phyloP scores from a whole-genome alignment of 1,139 yeast genomes.

The Kazachstania sp. region DNA sequence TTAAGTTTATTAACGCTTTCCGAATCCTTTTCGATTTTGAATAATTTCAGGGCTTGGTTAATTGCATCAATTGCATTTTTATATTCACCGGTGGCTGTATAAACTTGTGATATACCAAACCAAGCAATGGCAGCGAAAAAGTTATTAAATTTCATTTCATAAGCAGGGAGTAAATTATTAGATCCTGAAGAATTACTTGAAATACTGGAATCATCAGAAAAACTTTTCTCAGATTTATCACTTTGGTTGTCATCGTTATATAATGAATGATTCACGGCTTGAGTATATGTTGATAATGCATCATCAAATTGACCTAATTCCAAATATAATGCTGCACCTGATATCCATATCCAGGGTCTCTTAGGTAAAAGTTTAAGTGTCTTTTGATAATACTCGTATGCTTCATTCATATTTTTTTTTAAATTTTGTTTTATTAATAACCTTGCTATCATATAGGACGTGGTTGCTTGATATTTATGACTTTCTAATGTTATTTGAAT shows the following conservation, averaged over 20 bases:
- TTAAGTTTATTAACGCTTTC: constrained; percentile 13
- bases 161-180: not conserved
- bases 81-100: constrained; percentile 15
- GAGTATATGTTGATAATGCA: constrained; percentile 59
- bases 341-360: constrained; percentile 55
- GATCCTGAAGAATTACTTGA: not conserved
- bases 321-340: constrained; percentile 54
- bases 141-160: constrained; percentile 10
- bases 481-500: constrained; percentile 7
- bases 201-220: constrained; percentile 1
- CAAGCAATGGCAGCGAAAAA: constrained; percentile 22
- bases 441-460: constrained; percentile 19
- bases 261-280: constrained; percentile 34
- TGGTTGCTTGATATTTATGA: constrained; percentile 7
- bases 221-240: not conserved
- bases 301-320: constrained; percentile 54
- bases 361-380: constrained; percentile 48
- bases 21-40: constrained; percentile 13
- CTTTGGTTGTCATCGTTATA: constrained; percentile 4
- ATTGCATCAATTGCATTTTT: constrained; percentile 19
- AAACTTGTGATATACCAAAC: constrained; percentile 27
- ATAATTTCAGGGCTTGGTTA: constrained; percentile 15
- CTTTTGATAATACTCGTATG: constrained; percentile 48
- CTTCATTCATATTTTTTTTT: constrained; percentile 10
- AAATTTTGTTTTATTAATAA: constrained; percentile 14